A percentile compares a stretch with the other conserved stretches of the same genome.
Conservation (phyloP, 1,139 yeast genomes). For the Scheffersomyces segobiensis region DNA sequence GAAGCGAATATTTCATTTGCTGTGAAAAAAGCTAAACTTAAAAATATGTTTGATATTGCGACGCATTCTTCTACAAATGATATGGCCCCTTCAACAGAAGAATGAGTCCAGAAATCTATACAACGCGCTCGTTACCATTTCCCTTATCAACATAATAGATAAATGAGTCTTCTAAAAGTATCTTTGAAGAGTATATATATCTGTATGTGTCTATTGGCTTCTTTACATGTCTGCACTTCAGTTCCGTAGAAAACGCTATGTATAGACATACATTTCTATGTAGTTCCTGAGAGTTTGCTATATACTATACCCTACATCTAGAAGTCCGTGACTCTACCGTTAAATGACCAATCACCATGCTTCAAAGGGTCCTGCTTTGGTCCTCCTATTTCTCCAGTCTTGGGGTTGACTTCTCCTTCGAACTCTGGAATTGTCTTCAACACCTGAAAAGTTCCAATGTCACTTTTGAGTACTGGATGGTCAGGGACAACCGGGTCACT, state of each 20-base stretch:
- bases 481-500: constrained; percentile 23
- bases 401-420: constrained; percentile 92
- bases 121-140: background rate
- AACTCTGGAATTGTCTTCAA: constrained; percentile 88
- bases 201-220: background rate
- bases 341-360: constrained; percentile 84
- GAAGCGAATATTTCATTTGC: background rate
- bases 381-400: constrained; percentile 94
- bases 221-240: too few species aligned
- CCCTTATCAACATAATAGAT: background rate
- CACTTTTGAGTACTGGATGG: constrained; percentile 31
- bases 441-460: constrained; percentile 63
- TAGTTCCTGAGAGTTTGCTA: background rate
- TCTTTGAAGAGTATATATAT: background rate
- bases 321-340: constrained; percentile 95
- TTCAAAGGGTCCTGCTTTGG: constrained; percentile 98
- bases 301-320: constrained; percentile 23
- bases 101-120: background rate
- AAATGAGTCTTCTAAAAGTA: background rate
- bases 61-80: background rate
- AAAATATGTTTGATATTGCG: background rate
- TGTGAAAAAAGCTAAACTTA: background rate
- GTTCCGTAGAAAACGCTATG: background rate
- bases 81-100: background rate
- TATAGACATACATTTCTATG: background rate